A percentile compares a stretch with the other conserved stretches of the same genome.
phyloP scores from a whole-genome alignment of 495 filamentous ascomycete species.

The Cudoniella acicularis region DNA sequence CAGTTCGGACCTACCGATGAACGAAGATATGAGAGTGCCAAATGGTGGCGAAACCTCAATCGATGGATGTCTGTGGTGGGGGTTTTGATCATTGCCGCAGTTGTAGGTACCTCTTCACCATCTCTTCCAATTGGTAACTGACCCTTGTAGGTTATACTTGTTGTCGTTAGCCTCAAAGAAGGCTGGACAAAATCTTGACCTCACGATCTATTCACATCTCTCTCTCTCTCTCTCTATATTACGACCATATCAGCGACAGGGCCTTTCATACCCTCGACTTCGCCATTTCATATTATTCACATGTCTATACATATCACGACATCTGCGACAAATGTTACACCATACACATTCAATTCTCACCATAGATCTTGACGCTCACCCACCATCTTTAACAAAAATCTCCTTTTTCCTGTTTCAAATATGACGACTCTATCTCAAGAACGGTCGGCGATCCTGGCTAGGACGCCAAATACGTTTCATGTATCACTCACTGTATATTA shows the following conservation, averaged over 20 bases:
- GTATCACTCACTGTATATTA: not conserved
- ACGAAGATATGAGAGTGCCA: conserved; percentile 70
- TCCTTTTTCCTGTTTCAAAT: not conserved
- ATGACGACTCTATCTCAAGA: not conserved
- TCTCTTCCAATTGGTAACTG: not conserved
- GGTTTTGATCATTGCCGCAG: conserved; percentile 67
- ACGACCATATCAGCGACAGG: not conserved
- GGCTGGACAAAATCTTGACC: conserved; percentile 32
- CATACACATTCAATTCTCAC: not conserved
- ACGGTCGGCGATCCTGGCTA: too few species aligned
- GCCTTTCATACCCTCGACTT: not conserved
- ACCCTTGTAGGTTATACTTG: conserved; percentile 12
- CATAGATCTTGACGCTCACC: not conserved
- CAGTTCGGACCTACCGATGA: conserved; percentile 45
- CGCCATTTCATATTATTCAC: not conserved
- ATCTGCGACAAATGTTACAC: not conserved
- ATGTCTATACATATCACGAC: not conserved
- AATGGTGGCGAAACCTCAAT: conserved; percentile 93
- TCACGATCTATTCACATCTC: not conserved
- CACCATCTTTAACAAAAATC: not conserved
- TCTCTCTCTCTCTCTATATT: not conserved
- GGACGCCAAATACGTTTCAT: not conserved
- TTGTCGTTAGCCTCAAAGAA: conserved; percentile 21
- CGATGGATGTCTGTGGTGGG: conserved; percentile 80
- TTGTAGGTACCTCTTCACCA: conserved; percentile 48